Conservation (phyloP, 768 basidiomycete genomes). For the Boletus patriciae region DNA sequence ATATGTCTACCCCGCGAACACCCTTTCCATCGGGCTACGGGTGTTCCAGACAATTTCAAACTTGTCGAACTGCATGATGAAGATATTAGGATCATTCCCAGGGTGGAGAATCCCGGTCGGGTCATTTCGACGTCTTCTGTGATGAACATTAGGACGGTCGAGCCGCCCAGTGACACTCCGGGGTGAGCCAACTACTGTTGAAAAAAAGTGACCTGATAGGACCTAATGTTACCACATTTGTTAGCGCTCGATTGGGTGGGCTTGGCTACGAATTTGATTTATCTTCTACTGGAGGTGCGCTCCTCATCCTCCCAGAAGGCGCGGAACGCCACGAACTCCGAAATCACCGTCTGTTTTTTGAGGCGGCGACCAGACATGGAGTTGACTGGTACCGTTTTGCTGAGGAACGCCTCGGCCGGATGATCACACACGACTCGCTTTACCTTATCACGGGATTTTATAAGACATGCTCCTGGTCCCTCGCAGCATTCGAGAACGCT, state of each 20-base stretch:
- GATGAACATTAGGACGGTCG: not conserved
- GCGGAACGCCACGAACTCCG: constrained; percentile 23
- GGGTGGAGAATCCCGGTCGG: not conserved
- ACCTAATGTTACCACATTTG: not conserved
- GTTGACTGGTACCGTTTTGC: constrained; percentile 30
- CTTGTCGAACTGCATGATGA: constrained; percentile 13
- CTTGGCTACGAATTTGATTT: constrained; percentile 11
- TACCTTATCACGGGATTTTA: constrained; percentile 26
- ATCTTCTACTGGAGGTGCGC: constrained; percentile 27
- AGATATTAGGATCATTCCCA: not conserved
- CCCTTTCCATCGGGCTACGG: constrained; percentile 1
- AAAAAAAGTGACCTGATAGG: not conserved
- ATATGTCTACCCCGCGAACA: constrained; percentile 35
- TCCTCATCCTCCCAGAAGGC: constrained; percentile 36
- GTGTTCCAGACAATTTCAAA: constrained; percentile 29
- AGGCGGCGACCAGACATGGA: constrained; percentile 20
- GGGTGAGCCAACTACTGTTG: not conserved
- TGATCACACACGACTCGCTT: constrained; percentile 17
- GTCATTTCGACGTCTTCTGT: constrained; percentile 8
- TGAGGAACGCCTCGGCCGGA: constrained; percentile 7
- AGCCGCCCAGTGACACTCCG: not conserved
- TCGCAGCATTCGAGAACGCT: constrained; percentile 17
- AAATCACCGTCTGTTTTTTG: constrained; percentile 17
- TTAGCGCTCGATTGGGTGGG: not conserved
- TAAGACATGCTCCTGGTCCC: constrained; percentile 26